Conservation (phyloP, 805 yeast genomes). For the Saccharomycopsis fermentans region DNA sequence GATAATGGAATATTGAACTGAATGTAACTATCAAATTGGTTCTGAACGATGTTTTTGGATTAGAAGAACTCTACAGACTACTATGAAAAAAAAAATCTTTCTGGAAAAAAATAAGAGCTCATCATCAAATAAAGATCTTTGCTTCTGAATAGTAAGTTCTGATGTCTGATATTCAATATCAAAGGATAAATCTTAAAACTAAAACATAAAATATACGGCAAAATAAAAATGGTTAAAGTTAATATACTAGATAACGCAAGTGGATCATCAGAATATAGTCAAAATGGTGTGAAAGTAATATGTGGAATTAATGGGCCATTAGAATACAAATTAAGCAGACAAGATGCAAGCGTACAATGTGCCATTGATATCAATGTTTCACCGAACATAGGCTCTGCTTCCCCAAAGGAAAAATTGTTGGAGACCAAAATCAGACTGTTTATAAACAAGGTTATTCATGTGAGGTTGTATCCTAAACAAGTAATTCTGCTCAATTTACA, state of each 20-base stretch:
- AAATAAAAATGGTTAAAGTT: neutral
- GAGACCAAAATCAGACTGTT: conserved; percentile 63
- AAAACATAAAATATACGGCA: no score
- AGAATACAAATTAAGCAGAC: conserved; percentile 68
- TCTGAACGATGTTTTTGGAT: neutral
- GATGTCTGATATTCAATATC: no score
- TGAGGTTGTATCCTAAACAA: conserved; percentile 66
- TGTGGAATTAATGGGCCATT: conserved; percentile 87
- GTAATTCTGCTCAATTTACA: conserved; percentile 62
- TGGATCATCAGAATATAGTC: conserved; percentile 60
- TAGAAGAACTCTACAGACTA: neutral
- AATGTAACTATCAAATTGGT: no score
- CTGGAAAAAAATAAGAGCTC: no score
- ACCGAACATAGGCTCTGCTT: conserved; percentile 68
- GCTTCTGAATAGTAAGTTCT: no score
- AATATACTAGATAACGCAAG: conserved; percentile 51
- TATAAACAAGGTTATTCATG: conserved; percentile 46
- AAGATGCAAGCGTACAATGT: conserved; percentile 61
- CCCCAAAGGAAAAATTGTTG: conserved; percentile 62
- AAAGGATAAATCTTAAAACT: no score
- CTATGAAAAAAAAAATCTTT: no score
- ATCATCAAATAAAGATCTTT: neutral
- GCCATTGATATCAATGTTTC: conserved; percentile 74
- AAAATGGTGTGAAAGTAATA: conserved; percentile 47
- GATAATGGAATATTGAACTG: no score